Conservation (phyloP, 2,329 filamentous ascomycete genomes). For the Cladosporium oxysporum region DNA sequence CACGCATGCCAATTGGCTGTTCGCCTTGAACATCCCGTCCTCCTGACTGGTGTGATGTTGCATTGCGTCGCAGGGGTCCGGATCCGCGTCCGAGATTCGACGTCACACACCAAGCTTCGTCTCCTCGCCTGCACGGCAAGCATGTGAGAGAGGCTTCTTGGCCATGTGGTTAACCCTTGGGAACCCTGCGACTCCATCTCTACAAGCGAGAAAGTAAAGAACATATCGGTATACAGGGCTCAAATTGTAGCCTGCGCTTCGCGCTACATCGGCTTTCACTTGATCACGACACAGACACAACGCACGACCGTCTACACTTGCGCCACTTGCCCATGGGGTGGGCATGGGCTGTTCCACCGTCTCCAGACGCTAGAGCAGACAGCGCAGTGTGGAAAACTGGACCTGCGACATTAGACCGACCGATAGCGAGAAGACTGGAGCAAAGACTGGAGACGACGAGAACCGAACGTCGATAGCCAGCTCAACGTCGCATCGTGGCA, state of each 20-base stretch:
- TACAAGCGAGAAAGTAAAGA: background rate
- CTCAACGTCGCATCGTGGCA: slow-evolving; percentile 12
- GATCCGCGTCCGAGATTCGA: slow-evolving; percentile 2
- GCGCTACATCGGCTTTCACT: background rate
- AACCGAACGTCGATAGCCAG: background rate
- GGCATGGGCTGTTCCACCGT: slow-evolving; percentile 9
- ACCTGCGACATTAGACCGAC: slow-evolving; percentile 16
- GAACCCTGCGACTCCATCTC: background rate
- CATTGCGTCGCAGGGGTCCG: slow-evolving; percentile 5
- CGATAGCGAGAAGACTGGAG: slow-evolving; percentile 19
- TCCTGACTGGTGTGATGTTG: slow-evolving; percentile 13
- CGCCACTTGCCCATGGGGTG: slow-evolving; percentile 20
- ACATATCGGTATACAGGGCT: background rate
- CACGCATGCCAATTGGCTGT: background rate
- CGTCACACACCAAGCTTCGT: slow-evolving; percentile 12
- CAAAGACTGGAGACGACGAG: slow-evolving; percentile 20
- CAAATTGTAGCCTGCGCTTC: slow-evolving; percentile 7
- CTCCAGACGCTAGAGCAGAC: slow-evolving; percentile 13
- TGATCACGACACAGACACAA: background rate
- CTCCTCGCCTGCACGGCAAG: slow-evolving; percentile 11
- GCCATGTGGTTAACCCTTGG: background rate
- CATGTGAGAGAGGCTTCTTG: slow-evolving; percentile 17
- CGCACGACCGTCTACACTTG: slow-evolving; percentile 1
- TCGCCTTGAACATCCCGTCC: background rate
- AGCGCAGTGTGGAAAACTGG: slow-evolving; percentile 14